Evolutionary conservation across 2,329 filamentous ascomycete species (phyloP), one percentile per base, ranked within the genome.

Genomic region (Aspergillus pseudonomiae): DNA sequence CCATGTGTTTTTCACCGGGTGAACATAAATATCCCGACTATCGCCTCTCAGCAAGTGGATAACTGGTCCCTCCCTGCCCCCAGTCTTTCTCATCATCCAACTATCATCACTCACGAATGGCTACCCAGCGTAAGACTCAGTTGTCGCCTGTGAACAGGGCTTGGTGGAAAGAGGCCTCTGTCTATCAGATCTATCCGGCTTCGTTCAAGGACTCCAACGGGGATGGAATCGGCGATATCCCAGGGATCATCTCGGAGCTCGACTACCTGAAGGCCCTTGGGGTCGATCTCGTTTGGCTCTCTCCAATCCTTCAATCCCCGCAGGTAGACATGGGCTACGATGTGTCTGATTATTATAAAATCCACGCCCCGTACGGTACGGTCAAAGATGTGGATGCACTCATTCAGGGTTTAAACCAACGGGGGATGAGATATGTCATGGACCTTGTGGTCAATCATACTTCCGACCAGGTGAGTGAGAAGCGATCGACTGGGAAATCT

Each of bases 261-360:
- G 86, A 89, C 72, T 89, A 90, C 71, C 78, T 91, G 53, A 80
- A 85, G 58, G 79, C 85, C 1, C 80, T 90, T 0, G 88, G 88
- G 2, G 80, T 86, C 1, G 85, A 88, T 66, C 82, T 86, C 19
- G 79, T 89, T 24, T 89, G 87, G 87, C 65, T 77, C 6, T 79
- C 74, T 52, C 79, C 79, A 3, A 79, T 82, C n/a, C 83, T 80
- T 72, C 82, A 83, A 63, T 83, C 80, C 14, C 82, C 82, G 4
- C 82, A 84, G 66, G 78, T 81, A 5, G 82, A 84, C 60, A 84
- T 83, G 80, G 82, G 82, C 21, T 84, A 84, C 63, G 82, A 84
- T 57, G 83, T 83, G 34, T 68, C 73, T 10, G 39, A 41, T 4
- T 41, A 41, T 41, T 41, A 41, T n/a, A 16, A 10, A 41, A 41